Evolutionary conservation across 306 rosid genomes (phyloP).

Genomic region (Medicago ruthenica): DNA sequence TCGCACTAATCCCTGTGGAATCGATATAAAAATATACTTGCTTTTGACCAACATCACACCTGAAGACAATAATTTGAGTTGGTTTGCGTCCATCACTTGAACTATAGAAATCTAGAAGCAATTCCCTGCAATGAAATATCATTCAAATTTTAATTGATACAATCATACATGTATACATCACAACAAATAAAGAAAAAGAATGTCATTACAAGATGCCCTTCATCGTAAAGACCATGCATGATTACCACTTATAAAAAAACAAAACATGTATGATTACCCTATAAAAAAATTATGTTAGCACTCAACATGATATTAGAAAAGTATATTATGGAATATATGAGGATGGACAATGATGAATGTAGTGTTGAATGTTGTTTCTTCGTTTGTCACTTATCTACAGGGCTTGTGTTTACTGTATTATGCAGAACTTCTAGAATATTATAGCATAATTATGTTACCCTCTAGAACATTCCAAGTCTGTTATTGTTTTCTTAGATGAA

Average conservation of each 20-base stretch:
- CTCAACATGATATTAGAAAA: neutral
- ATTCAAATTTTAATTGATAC: constrained; percentile 27
- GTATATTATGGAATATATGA: neutral
- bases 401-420: neutral
- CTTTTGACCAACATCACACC: too few relatives aligned
- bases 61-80: constrained; percentile 84
- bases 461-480: neutral
- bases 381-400: neutral
- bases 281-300: neutral
- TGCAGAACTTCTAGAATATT: neutral
- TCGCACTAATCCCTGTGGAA: too few relatives aligned
- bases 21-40: too few relatives aligned
- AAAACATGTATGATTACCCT: neutral
- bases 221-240: constrained; percentile 15
- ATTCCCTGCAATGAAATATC: constrained; percentile 68
- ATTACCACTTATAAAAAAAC: neutral
- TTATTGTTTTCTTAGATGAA: neutral
- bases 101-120: constrained; percentile 78
- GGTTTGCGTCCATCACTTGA: constrained; percentile 76
- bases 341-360: neutral
- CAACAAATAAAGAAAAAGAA: constrained; percentile 32
- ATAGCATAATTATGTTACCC: neutral
- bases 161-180: constrained; percentile 17
- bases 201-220: neutral
- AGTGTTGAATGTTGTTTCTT: neutral